Conservation (phyloP, 2,329 filamentous ascomycete genomes). For the Fusarium sarcochroum region DNA sequence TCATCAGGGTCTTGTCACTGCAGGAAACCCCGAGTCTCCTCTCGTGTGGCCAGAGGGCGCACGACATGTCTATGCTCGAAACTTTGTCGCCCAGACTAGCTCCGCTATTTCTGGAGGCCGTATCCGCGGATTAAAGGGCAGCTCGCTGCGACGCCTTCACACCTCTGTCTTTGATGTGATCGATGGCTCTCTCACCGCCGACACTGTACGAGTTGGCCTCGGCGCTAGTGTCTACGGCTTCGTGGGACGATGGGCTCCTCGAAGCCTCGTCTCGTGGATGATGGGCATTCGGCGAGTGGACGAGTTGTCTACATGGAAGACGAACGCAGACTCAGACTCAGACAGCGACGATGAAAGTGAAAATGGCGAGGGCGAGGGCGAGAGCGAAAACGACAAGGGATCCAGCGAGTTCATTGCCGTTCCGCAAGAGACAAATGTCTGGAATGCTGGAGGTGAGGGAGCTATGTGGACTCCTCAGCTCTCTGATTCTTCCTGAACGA, state of each 20-base stretch:
- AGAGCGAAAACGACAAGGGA: conserved; percentile 50
- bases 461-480: conserved; percentile 60
- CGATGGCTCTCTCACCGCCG: conserved; percentile 71
- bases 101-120: conserved; percentile 70
- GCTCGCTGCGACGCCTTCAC: conserved; percentile 83
- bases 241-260: conserved; percentile 85
- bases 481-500: conserved; percentile 42
- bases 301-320: conserved; percentile 69
- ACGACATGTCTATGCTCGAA: conserved; percentile 72
- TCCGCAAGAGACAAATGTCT: conserved; percentile 58
- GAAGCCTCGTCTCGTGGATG: conserved; percentile 89
- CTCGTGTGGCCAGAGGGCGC: conserved; percentile 75
- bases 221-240: conserved; percentile 88
- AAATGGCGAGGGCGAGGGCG: conserved; percentile 55
- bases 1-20: conserved; percentile 58
- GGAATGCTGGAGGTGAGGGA: conserved; percentile 58
- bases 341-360: conserved; percentile 54
- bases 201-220: conserved; percentile 83
- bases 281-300: conserved; percentile 81
- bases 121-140: conserved; percentile 74
- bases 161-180: conserved; percentile 92
- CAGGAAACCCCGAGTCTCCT: conserved; percentile 61
- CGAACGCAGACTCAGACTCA: conserved; percentile 57
- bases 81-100: conserved; percentile 69
- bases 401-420: conserved; percentile 67